These are phyloP conservation scores for Hemileccinum rubropunctum DNA, from an alignment of 768 basidiomycete species.

Conservation along the genomic window DNA sequence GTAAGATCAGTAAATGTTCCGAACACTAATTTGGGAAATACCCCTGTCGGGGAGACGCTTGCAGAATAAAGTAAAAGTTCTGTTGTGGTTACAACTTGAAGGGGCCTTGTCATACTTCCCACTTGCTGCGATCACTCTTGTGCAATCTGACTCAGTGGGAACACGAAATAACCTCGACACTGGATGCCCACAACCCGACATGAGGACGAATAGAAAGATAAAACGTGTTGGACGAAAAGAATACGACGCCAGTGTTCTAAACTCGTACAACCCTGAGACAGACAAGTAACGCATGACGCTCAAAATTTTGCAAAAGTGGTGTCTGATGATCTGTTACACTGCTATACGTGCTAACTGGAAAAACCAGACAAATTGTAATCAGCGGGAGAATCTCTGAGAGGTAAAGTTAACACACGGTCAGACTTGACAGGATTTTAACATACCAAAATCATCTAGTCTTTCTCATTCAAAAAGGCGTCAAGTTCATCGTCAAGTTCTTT, in stretches of 20 bases:
- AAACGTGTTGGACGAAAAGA: no score
- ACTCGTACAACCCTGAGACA: background rate
- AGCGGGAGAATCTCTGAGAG: background rate
- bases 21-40: conserved; percentile 6
- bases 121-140: no score
- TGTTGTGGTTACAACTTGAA: no score
- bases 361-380: background rate
- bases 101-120: no score
- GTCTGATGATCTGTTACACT: conserved; percentile 4
- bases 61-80: no score
- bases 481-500: conserved; percentile 82
- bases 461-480: conserved; percentile 68
- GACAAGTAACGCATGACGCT: background rate
- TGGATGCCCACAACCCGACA: no score
- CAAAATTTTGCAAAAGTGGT: conserved; percentile 9
- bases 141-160: no score
- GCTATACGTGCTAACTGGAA: conserved; percentile 2
- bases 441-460: conserved; percentile 31
- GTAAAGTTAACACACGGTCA: conserved; percentile 3
- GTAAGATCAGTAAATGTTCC: background rate
- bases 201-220: no score
- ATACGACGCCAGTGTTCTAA: no score
- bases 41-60: no score
- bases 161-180: no score
- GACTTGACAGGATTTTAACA: background rate